Base-by-base conservation (phyloP, 352 stramenopile genomes). In the Phytophthora syringae region DNA sequence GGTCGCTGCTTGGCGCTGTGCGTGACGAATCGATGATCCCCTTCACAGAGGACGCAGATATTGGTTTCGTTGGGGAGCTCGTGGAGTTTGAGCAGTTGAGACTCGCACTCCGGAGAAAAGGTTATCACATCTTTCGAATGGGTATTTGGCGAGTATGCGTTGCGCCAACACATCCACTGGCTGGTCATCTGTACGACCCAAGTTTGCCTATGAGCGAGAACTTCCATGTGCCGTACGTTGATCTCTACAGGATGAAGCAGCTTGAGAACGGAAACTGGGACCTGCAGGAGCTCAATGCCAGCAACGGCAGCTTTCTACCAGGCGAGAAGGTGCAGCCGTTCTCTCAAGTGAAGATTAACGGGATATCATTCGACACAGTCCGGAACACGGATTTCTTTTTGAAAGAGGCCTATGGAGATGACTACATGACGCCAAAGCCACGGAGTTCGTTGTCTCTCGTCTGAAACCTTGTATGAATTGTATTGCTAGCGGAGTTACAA, bases 41-140 rank as follows among this genome's bases (percentile, higher is more conserved):
- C 5, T 86, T 76, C 64, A 83, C 77, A 5, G 74, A 83, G 39
- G 78, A 86, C 52, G 67, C 50, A n/a, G 78, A 86, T 40, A 61
- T 86, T n/a, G 76, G 69, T 0, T 83, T 70, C 64, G 58, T 61
- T 11, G 47, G 63, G 13, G 30, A 57, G 11, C 9, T 64, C 7
- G 36, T 21, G 15, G 9, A 43, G 10, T 43, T 43, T 43, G 36
- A 43, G 18, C 36, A 13, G 20, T 44, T 70, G 27, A 36, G 52
- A 58, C 52, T 27, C 43, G 25, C 32, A 15, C 45, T 67, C 74
- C 62, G 52, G 52, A 24, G 18, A 18, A 79, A 78, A 48, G 77
- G 77, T 16, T 86, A 86, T 52, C 67, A 83, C 43, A 61, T 86
- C 44, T 83, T 76, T 52, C 21, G 45, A 12, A 32, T 61, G 40